Conservation (phyloP, 768 basidiomycete genomes). For the Chlorophyllum brunneum region DNA sequence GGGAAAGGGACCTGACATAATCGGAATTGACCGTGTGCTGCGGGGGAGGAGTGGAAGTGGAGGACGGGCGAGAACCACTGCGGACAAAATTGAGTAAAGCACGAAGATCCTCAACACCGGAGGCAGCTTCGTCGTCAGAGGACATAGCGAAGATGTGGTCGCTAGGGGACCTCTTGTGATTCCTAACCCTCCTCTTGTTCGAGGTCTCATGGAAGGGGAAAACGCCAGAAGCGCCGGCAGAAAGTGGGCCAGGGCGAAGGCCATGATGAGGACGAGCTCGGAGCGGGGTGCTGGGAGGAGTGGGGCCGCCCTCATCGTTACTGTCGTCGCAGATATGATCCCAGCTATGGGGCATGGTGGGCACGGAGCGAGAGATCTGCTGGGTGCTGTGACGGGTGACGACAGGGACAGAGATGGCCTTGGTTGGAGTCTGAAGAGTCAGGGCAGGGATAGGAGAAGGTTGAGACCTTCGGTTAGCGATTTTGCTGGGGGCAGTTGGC, state of each 20-base stretch:
- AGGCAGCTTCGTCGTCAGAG: constrained; percentile 59
- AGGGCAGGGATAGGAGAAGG: constrained; percentile 21
- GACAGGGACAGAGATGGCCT: constrained; percentile 50
- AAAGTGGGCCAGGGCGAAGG: constrained; percentile 51
- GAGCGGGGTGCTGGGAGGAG: constrained; percentile 52
- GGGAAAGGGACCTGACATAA: constrained; percentile 17
- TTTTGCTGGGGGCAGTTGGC: constrained; percentile 43
- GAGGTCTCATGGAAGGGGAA: constrained; percentile 38
- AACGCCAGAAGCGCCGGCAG: constrained; percentile 19
- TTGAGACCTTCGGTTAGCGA: constrained; percentile 50
- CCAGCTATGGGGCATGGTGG: constrained; percentile 35
- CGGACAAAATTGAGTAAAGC: constrained; percentile 26
- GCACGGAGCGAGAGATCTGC: constrained; percentile 50
- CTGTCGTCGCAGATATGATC: constrained; percentile 77
- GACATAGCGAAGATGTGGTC: constrained; percentile 76
- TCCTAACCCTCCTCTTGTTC: constrained; percentile 27
- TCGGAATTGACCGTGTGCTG: constrained; percentile 11
- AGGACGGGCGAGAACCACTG: constrained; percentile 11
- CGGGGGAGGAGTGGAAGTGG: constrained; percentile 17
- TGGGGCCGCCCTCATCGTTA: constrained; percentile 37
- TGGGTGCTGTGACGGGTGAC: constrained; percentile 13
- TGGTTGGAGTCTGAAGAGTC: constrained; percentile 34
- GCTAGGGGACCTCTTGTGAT: constrained; percentile 61
- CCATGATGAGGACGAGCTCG: constrained; percentile 36
- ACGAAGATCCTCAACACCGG: constrained; percentile 30